Conservation (phyloP, 2,329 filamentous ascomycete genomes). For the Decorospora gaudefroyi region DNA sequence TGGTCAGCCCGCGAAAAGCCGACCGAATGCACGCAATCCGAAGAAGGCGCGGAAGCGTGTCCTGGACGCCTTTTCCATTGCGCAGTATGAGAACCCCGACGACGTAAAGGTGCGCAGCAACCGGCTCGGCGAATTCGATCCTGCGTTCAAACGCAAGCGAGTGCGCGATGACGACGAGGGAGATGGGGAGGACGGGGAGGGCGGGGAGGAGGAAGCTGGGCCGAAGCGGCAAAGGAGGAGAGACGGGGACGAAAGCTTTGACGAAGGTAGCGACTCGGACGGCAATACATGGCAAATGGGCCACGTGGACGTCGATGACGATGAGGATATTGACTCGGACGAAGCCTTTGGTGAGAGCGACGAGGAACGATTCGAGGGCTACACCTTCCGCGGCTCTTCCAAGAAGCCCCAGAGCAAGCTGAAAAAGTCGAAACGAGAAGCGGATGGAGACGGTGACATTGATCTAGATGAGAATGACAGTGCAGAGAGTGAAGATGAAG, state of each 20-base stretch:
- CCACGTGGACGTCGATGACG: conserved; percentile 66
- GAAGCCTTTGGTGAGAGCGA: conserved; percentile 90
- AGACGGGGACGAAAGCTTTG: conserved; percentile 58
- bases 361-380: conserved; percentile 81
- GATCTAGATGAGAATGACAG: conserved; percentile 54
- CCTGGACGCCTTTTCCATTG: conserved; percentile 67
- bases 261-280: conserved; percentile 79
- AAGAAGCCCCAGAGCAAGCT: conserved; percentile 56
- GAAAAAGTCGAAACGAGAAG: conserved; percentile 39
- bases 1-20: conserved; percentile 36
- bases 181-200: conserved; percentile 48
- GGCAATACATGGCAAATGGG: conserved; percentile 86
- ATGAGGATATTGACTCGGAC: conserved; percentile 71
- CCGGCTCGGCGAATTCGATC: conserved; percentile 61
- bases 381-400: conserved; percentile 66
- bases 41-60: conserved; percentile 58
- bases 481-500: conserved; percentile 55
- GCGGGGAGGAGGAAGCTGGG: conserved; percentile 30
- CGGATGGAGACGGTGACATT: conserved; percentile 46
- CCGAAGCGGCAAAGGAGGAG: conserved; percentile 40
- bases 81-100: conserved; percentile 61
- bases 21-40: conserved; percentile 45
- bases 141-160: conserved; percentile 47
- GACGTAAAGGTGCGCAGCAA: conserved; percentile 59
- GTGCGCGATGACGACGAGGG: conserved; percentile 57